Conservation (phyloP, 495 filamentous ascomycete species). For the Penicillium manginii region DNA sequence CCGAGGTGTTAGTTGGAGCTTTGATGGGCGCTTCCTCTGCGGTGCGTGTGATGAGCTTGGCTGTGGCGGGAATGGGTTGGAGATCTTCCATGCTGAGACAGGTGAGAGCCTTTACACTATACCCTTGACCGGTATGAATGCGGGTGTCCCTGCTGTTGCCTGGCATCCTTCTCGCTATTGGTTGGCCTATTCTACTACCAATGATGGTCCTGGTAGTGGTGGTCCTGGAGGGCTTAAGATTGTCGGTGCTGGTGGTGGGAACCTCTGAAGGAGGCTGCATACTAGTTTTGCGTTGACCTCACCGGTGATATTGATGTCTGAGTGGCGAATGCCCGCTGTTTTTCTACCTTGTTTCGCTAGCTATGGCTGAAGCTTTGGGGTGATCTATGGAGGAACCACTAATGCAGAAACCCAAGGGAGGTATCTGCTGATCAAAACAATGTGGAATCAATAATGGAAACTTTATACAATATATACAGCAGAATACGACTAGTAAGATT, state of each 20-base stretch:
- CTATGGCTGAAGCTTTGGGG: neutral
- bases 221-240: slow-evolving; percentile 81
- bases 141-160: slow-evolving; percentile 64
- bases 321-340: neutral
- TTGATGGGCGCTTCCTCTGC: slow-evolving; percentile 85
- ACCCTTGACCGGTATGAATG: slow-evolving; percentile 61
- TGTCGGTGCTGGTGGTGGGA: slow-evolving; percentile 63
- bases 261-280: slow-evolving; percentile 13
- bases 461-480: neutral
- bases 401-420: too few relatives aligned
- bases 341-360: neutral
- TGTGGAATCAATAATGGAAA: neutral
- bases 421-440: neutral
- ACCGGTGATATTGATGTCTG: neutral
- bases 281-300: neutral
- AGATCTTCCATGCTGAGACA: slow-evolving; percentile 82
- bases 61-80: slow-evolving; percentile 54
- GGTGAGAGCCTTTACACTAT: slow-evolving; percentile 84
- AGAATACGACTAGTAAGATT: neutral
- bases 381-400: neutral
- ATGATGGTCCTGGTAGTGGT: slow-evolving; percentile 69
- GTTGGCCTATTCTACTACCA: slow-evolving; percentile 86
- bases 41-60: slow-evolving; percentile 80
- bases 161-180: slow-evolving; percentile 93
- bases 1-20: slow-evolving; percentile 85